Evolutionary conservation across 306 rosid genomes (phyloP).

Genomic region (Inga laurina): DNA sequence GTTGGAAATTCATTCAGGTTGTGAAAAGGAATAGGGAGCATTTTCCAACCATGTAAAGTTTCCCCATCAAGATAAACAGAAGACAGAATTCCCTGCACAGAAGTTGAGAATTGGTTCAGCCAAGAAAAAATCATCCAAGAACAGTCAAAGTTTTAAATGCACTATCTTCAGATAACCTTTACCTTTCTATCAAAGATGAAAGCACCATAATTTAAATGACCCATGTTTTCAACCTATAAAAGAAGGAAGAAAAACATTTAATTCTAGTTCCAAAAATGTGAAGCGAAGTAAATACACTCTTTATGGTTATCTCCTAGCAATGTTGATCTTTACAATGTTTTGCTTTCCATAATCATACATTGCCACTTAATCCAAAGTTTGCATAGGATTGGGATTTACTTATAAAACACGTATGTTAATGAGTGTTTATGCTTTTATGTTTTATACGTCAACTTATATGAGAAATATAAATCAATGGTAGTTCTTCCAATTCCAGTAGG

Average conservation of each 20-base stretch:
- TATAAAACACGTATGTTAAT: background rate
- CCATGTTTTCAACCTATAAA: conserved; percentile 89
- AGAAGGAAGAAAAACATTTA: conserved; percentile 19
- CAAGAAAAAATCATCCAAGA: conserved; percentile 26
- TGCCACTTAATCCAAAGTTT: background rate
- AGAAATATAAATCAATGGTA: background rate
- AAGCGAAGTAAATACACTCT: background rate
- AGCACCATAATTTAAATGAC: conserved; percentile 82
- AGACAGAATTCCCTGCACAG: conserved; percentile 81
- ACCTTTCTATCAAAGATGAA: conserved; percentile 86
- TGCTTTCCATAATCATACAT: background rate
- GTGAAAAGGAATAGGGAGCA: conserved; percentile 64
- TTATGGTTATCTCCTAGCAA: background rate
- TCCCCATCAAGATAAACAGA: conserved; percentile 68
- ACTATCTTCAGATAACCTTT: conserved; percentile 33
- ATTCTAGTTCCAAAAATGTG: background rate
- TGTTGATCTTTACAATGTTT: background rate
- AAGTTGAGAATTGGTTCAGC: conserved; percentile 34
- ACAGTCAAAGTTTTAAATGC: conserved; percentile 8
- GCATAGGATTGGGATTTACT: background rate
- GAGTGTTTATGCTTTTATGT: background rate
- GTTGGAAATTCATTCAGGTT: conserved; percentile 66
- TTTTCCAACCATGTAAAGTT: conserved; percentile 65
- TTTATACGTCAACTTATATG: background rate
- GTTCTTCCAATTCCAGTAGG: conserved; percentile 7